These are phyloP conservation scores for Saksenaea vasiformis DNA, from an alignment of 371 early-diverging fungal species.

Conservation along the genomic window DNA sequence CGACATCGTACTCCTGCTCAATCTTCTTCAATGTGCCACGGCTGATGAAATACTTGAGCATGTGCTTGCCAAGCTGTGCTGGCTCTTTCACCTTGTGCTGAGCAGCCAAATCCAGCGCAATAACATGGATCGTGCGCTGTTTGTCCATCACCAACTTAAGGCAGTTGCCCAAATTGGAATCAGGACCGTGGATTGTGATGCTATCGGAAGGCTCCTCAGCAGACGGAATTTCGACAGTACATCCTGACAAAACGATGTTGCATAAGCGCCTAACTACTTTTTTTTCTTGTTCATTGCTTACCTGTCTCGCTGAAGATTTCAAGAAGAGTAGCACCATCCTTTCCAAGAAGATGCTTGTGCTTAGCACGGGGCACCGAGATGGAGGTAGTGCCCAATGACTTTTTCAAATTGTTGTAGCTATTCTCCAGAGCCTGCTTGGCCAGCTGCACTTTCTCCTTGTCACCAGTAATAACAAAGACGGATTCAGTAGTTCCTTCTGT, in stretches of 20 bases:
- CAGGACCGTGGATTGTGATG: slow-evolving; percentile 83
- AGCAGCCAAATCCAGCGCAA: slow-evolving; percentile 52
- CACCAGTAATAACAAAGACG: slow-evolving; percentile 66
- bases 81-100: slow-evolving; percentile 55
- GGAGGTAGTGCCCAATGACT: slow-evolving; percentile 60
- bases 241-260: slow-evolving; percentile 6
- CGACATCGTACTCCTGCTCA: slow-evolving; percentile 64
- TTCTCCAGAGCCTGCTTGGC: slow-evolving; percentile 66
- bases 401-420: slow-evolving; percentile 61
- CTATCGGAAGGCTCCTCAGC: slow-evolving; percentile 69
- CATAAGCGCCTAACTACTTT: neutral
- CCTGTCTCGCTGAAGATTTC: slow-evolving; percentile 81
- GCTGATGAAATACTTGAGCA: slow-evolving; percentile 63
- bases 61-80: slow-evolving; percentile 57
- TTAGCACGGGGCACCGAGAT: slow-evolving; percentile 84
- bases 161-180: slow-evolving; percentile 65
- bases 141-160: slow-evolving; percentile 78
- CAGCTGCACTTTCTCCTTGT: slow-evolving; percentile 66
- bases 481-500: slow-evolving; percentile 51
- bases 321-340: slow-evolving; percentile 73
- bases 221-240: slow-evolving; percentile 47
- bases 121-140: slow-evolving; percentile 65
- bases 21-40: slow-evolving; percentile 64
- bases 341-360: slow-evolving; percentile 89
- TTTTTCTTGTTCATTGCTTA: slow-evolving; percentile 4